A percentile compares a stretch with the other conserved stretches of the same genome.
Conservation (phyloP, 2,329 filamentous ascomycete genomes). For the Diaporthe eres region DNA sequence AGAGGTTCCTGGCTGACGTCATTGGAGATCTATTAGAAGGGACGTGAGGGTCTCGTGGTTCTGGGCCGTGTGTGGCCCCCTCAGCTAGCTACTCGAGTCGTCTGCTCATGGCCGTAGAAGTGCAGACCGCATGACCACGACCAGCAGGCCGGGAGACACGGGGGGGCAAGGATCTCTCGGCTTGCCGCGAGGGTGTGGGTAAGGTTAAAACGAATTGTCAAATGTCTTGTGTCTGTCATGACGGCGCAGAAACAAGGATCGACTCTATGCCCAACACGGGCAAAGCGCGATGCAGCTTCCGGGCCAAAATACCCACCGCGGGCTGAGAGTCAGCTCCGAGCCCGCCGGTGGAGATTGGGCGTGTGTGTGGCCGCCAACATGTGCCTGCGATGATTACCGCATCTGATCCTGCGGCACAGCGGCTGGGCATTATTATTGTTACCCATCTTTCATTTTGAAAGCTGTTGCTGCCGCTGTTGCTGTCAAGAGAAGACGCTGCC, state of each 20-base stretch:
- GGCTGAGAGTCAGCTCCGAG: constrained; percentile 29
- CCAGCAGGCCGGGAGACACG: background rate
- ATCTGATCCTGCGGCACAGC: constrained; percentile 3
- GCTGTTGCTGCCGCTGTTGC: background rate
- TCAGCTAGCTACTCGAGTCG: background rate
- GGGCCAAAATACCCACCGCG: constrained; percentile 6
- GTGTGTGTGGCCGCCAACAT: constrained; percentile 7
- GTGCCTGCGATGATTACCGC: constrained; percentile 8
- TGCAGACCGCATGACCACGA: constrained; percentile 4
- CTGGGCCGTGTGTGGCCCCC: background rate
- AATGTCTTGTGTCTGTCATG: background rate
- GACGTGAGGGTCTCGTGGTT: constrained; percentile 14
- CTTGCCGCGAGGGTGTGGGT: background rate
- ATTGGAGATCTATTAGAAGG: background rate
- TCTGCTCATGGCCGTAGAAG: background rate
- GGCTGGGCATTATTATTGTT: background rate
- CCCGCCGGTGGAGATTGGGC: constrained; percentile 13
- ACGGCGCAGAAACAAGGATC: constrained; percentile 23
- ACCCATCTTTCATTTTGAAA: background rate
- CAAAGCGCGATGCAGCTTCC: constrained; percentile 16
- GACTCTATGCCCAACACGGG: constrained; percentile 25
- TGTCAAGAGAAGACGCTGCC: background rate
- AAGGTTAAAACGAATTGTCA: background rate
- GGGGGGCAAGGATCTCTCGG: background rate
- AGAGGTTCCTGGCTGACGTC: constrained; percentile 6